A percentile compares a stretch with the other conserved stretches of the same genome.
Evolutionary conservation across 2,329 filamentous ascomycete species (phyloP).

Genomic region (Aspergillus floridensis): DNA sequence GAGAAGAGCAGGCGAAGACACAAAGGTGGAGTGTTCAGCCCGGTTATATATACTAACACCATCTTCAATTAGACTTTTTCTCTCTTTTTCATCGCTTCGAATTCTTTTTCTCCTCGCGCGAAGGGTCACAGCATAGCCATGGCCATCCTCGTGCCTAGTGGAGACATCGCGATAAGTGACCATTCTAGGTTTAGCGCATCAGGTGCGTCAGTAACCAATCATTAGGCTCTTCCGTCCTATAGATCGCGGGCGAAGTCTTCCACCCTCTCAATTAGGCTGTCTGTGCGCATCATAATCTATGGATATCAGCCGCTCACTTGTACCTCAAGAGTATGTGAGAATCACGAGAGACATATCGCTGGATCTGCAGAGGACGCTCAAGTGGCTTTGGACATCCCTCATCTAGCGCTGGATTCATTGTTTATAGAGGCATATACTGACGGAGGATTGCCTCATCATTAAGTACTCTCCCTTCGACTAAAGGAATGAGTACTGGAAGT

Average conservation of each 20-base stretch:
- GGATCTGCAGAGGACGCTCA: too few relatives aligned
- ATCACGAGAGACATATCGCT: too few relatives aligned
- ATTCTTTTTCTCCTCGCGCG: neutral
- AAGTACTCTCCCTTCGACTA: too few relatives aligned
- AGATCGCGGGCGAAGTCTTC: too few relatives aligned
- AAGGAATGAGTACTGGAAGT: too few relatives aligned
- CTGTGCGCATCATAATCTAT: neutral
- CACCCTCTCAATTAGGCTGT: neutral
- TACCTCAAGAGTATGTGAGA: too few relatives aligned
- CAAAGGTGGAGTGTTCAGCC: neutral
- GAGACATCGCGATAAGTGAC: conserved; percentile 27
- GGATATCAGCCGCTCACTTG: too few relatives aligned
- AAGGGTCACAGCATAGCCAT: neutral
- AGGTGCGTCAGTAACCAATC: neutral
- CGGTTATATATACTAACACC: neutral
- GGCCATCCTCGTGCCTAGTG: neutral
- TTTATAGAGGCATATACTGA: too few relatives aligned
- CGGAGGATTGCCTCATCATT: too few relatives aligned
- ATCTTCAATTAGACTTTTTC: neutral
- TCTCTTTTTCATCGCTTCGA: neutral
- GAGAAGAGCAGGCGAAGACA: neutral
- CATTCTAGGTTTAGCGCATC: conserved; percentile 25
- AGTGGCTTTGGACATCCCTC: too few relatives aligned
- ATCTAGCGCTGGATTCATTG: too few relatives aligned
- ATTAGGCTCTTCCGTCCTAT: neutral